These are phyloP conservation scores for Castanospermum australe DNA, from an alignment of 306 rosid species.

Conservation along the genomic window DNA sequence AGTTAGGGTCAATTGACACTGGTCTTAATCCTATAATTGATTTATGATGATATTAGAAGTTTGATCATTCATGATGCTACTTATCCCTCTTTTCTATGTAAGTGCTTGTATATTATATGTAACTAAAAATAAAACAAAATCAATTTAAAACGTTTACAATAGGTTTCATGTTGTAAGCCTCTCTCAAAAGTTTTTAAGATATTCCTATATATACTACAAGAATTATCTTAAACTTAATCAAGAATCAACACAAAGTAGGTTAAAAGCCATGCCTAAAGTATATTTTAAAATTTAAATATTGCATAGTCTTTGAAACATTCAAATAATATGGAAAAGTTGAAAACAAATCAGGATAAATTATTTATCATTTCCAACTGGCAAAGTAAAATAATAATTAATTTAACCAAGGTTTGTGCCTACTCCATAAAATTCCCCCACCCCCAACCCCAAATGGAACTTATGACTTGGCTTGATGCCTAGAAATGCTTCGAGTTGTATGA, in stretches of 20 bases:
- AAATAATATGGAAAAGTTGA: not conserved
- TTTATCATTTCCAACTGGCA: not conserved
- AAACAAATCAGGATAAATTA: not conserved
- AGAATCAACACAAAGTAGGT: not conserved
- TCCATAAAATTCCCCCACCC: not conserved
- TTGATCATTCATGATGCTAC: too few species aligned
- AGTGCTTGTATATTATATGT: too few species aligned
- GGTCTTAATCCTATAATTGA: too few species aligned
- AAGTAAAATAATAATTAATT: not conserved
- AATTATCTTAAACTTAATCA: not conserved
- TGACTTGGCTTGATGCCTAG: not conserved
- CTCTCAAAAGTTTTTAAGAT: not conserved
- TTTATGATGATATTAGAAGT: too few species aligned
- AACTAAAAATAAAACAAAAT: too few species aligned
- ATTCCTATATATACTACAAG: not conserved
- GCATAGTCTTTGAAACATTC: not conserved
- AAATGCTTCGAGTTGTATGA: not conserved
- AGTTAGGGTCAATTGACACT: too few species aligned
- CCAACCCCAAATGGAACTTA: not conserved
- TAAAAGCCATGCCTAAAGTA: not conserved
- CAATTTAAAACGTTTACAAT: not conserved
- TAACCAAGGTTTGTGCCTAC: not conserved
- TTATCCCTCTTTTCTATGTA: too few species aligned
- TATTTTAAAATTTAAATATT: not conserved
- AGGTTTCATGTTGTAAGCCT: not conserved